A percentile compares a stretch with the other conserved stretches of the same genome.
phyloP scores from a whole-genome alignment of 2,329 filamentous ascomycete genomes.

The Ramichloridium luteum region DNA sequence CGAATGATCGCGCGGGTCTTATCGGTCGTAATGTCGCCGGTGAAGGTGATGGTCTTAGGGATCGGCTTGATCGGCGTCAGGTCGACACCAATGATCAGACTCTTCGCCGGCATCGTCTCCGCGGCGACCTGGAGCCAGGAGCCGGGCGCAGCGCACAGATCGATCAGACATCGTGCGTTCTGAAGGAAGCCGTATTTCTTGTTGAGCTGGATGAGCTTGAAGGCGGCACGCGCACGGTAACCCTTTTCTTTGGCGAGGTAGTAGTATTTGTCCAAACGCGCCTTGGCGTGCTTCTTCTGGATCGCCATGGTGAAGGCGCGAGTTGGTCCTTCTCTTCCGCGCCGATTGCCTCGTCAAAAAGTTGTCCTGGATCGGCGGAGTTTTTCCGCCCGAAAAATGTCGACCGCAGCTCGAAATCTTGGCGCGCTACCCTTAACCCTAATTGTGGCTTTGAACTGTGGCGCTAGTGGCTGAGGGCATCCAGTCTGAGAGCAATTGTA shows the following conservation, averaged over 20 bases:
- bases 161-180: conserved; percentile 88
- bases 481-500: no score
- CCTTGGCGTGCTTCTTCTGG: conserved; percentile 98
- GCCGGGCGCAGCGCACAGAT: conserved; percentile 94
- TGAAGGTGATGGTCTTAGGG: conserved; percentile 84
- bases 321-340: conserved; percentile 1
- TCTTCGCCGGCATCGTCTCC: conserved; percentile 83
- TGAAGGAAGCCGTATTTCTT: conserved; percentile 98
- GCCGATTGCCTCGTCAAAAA: not conserved
- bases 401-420: not conserved
- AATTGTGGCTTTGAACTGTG: no score
- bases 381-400: not conserved
- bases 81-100: conserved; percentile 89
- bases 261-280: conserved; percentile 98
- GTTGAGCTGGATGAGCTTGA: conserved; percentile 96
- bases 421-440: no score
- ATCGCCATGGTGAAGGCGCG: conserved; percentile 58
- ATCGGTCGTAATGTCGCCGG: conserved; percentile 95
- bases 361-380: not conserved
- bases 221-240: conserved; percentile 87
- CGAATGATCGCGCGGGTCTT: conserved; percentile 86
- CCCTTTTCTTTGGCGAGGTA: conserved; percentile 97
- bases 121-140: conserved; percentile 95
- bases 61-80: conserved; percentile 92
- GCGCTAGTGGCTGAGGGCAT: no score